Evolutionary conservation across 768 basidiomycete species (phyloP), one percentile per base, ranked within the genome.

Genomic region (Dendrothele bispora): DNA sequence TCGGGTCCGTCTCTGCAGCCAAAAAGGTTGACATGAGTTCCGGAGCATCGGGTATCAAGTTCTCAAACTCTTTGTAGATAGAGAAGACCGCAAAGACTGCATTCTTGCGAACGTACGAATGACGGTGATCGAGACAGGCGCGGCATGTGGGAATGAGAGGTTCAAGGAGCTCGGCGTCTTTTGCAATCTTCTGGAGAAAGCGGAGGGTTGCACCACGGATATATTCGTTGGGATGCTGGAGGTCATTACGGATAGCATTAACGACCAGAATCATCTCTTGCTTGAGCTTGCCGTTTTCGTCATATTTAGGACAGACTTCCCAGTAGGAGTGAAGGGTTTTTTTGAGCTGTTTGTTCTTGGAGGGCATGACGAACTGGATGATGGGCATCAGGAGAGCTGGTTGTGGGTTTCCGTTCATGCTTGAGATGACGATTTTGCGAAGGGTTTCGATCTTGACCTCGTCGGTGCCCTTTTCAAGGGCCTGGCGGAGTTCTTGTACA

Each of bases 241-340:
- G 82, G 73, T 99, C 95, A 66, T 98, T 97, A 52, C 94, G 89
- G 64, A 98, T 93, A 43, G 97, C 94, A 62, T 98, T 98, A 92
- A 95, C 94, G 26, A 98, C 95, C 43, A 98, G 81, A 62, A 98
- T 98, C 95, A 98, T 98, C 74, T 99, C 95, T 70, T 98, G 97
- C 79, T 95, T 98, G 56, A 98, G 70, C 71, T 98, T 98, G 41
- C 95, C 95, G 55, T 82, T 86, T 60, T 98, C 95, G 59, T 98
- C 95, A 53, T 95, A 86, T 67, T 98, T 98, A 7, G 95, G 95
- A 69, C 95, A 98, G 18, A 98, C 88, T 71, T 98, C 91, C 91
- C 91, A 94, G 65, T 95, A 94, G 63, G 92, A 93, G 67, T 93
- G 92, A 29, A 98, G 74, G 54, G 97, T 71, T 73, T 98, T 99